Conservation (phyloP, 805 yeast genomes). For the Lachancea mirantina region DNA sequence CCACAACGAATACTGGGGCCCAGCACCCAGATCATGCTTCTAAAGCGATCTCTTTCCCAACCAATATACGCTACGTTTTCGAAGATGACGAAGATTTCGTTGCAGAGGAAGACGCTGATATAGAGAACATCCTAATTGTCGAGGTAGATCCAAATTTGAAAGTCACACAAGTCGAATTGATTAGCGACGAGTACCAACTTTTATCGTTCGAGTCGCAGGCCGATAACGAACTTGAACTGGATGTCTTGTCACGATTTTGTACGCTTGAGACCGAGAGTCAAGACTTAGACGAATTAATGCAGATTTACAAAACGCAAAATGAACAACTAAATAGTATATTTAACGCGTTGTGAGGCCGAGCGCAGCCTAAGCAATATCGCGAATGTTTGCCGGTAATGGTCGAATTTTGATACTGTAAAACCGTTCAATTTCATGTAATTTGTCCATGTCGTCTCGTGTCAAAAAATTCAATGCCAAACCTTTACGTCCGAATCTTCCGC, state of each 20-base stretch:
- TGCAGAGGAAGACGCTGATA: conserved; percentile 10
- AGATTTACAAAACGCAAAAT: conserved; percentile 5
- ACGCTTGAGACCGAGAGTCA: conserved; percentile 11
- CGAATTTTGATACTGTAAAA: conserved; percentile 84
- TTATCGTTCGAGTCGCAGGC: conserved; percentile 13
- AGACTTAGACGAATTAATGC: conserved; percentile 4
- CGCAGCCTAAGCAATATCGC: conserved; percentile 33
- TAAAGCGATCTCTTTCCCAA: conserved; percentile 17
- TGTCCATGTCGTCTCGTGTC: conserved; percentile 67
- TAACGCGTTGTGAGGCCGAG: conserved; percentile 2
- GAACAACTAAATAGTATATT: conserved; percentile 6
- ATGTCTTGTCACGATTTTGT: conserved; percentile 24
- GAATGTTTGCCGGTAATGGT: conserved; percentile 81
- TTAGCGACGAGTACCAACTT: conserved; percentile 25
- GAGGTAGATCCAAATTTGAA: conserved; percentile 17
- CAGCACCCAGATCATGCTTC: conserved; percentile 8
- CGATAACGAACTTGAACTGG: conserved; percentile 16
- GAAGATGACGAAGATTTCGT: conserved; percentile 23
- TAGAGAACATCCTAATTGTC: conserved; percentile 25
- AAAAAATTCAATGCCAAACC: conserved; percentile 96
- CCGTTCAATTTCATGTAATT: conserved; percentile 79
- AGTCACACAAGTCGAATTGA: conserved; percentile 18
- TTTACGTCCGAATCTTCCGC: conserved; percentile 97
- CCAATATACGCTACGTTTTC: conserved; percentile 26
- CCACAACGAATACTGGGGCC: conserved; percentile 1